A percentile compares a stretch with the other conserved stretches of the same genome.
phyloP scores from a whole-genome alignment of 2,329 filamentous ascomycete species.

The Aspergillus ochraceoroseus region DNA sequence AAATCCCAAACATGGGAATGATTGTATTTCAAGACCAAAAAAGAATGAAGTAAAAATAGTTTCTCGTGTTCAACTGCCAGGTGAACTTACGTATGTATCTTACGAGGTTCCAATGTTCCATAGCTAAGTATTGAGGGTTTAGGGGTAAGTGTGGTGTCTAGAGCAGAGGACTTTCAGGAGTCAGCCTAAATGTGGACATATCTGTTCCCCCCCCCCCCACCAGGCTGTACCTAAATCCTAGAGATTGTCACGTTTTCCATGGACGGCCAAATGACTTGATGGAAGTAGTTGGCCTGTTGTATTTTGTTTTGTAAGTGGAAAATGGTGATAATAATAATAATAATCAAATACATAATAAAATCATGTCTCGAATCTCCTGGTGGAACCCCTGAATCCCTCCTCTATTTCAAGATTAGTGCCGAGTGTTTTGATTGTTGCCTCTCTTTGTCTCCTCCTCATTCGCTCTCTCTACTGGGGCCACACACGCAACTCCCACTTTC shows the following conservation, averaged over 20 bases:
- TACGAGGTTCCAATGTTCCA: not conserved
- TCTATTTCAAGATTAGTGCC: conserved; percentile 6
- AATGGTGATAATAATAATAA: not conserved
- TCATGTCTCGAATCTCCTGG: conserved; percentile 15
- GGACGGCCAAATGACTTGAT: conserved; percentile 6
- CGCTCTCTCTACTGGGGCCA: conserved; percentile 8
- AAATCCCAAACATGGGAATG: conserved; percentile 21
- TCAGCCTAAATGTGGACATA: too few species aligned
- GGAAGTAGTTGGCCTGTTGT: too few species aligned
- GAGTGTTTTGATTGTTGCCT: conserved; percentile 11
- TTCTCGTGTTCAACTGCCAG: not conserved
- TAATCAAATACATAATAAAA: conserved; percentile 3
- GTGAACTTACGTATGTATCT: conserved; percentile 1
- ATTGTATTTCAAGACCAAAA: conserved; percentile 9
- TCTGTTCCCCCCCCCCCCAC: conserved; percentile 6
- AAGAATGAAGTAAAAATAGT: conserved; percentile 5
- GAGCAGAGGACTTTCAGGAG: too few species aligned
- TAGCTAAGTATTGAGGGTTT: too few species aligned
- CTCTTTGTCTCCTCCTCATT: conserved; percentile 9
- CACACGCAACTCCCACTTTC: conserved; percentile 7
- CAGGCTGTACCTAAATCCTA: conserved; percentile 12
- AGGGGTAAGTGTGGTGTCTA: too few species aligned
- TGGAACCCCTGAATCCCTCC: conserved; percentile 14
- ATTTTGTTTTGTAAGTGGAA: too few species aligned
- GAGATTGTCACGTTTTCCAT: conserved; percentile 10